Evolutionary conservation across 768 basidiomycete genomes (phyloP).

Genomic region (Macrolepiota dolichaula): DNA sequence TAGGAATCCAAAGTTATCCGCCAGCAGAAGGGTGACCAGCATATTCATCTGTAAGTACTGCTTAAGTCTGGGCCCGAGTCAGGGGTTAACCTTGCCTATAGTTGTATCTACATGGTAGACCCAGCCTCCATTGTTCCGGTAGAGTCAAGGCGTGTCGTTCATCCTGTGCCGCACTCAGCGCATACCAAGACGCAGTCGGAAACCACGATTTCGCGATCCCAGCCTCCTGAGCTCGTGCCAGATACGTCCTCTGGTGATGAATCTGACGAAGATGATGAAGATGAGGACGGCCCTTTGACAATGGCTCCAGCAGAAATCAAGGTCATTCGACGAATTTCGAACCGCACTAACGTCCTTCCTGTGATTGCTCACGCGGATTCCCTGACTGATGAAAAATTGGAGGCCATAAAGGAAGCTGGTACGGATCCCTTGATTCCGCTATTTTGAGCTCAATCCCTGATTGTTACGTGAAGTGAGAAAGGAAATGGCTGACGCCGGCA

Average conservation of each 20-base stretch:
- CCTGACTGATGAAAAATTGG: slow-evolving; percentile 74
- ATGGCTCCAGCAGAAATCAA: slow-evolving; percentile 79
- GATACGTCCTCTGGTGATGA: slow-evolving; percentile 52
- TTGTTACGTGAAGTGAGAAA: slow-evolving; percentile 41
- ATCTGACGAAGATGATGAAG: slow-evolving; percentile 38
- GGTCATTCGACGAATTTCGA: slow-evolving; percentile 72
- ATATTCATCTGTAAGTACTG: slow-evolving; percentile 75
- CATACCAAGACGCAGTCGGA: slow-evolving; percentile 64
- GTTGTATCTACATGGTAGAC: slow-evolving; percentile 85
- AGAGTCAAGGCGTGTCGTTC: slow-evolving; percentile 40
- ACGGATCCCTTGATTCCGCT: slow-evolving; percentile 16
- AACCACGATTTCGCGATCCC: slow-evolving; percentile 52
- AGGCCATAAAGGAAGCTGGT: slow-evolving; percentile 64
- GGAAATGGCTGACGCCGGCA: slow-evolving; percentile 60
- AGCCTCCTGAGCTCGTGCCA: slow-evolving; percentile 51
- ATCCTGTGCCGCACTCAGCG: slow-evolving; percentile 31
- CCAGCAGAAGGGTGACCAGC: slow-evolving; percentile 85
- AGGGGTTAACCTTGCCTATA: slow-evolving; percentile 24
- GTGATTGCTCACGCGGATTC: slow-evolving; percentile 80
- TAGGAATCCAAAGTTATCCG: slow-evolving; percentile 89
- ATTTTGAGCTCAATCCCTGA: neutral
- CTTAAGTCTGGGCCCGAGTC: slow-evolving; percentile 4
- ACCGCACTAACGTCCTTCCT: slow-evolving; percentile 77
- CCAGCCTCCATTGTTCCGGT: slow-evolving; percentile 65
- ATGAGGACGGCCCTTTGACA: slow-evolving; percentile 46